Conservation (phyloP, 1,284 basidiomycete species). For the Tremellales sp. region DNA sequence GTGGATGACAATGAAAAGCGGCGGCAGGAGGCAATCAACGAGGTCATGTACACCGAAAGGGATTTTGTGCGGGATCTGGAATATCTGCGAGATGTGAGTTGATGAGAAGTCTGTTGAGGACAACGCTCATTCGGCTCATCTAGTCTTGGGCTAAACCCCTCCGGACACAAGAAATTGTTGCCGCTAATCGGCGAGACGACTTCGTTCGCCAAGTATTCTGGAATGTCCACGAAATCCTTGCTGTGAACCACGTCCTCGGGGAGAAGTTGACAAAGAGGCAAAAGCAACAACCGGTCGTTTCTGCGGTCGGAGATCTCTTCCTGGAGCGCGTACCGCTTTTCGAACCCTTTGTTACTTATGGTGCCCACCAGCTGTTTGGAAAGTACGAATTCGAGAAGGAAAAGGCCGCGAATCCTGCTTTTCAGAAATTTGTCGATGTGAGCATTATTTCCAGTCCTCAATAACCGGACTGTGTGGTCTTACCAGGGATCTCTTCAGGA, state of each 20-base stretch:
- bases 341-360: slow-evolving; percentile 88
- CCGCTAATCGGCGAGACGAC: slow-evolving; percentile 69
- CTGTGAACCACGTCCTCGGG: slow-evolving; percentile 81
- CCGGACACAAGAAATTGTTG: slow-evolving; percentile 67
- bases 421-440: slow-evolving; percentile 94
- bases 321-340: slow-evolving; percentile 86
- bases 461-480: slow-evolving; percentile 1
- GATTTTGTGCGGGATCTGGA: slow-evolving; percentile 98
- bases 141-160: slow-evolving; percentile 89
- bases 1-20: slow-evolving; percentile 91
- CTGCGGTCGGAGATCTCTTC: slow-evolving; percentile 87
- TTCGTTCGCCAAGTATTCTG: slow-evolving; percentile 96
- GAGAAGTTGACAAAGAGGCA: slow-evolving; percentile 95
- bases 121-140: background rate
- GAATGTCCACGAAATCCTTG: slow-evolving; percentile 93
- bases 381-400: slow-evolving; percentile 99
- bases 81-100: slow-evolving; percentile 85
- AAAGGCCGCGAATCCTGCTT: slow-evolving; percentile 87
- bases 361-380: slow-evolving; percentile 94
- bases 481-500: slow-evolving; percentile 51
- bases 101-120: background rate
- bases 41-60: slow-evolving; percentile 96
- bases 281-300: slow-evolving; percentile 88
- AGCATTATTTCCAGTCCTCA: slow-evolving; percentile 12
- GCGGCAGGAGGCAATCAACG: slow-evolving; percentile 97